A percentile compares a stretch with the other conserved stretches of the same genome.
Evolutionary conservation across 2,329 filamentous ascomycete genomes (phyloP).

Genomic region (Aspergillus sp.): DNA sequence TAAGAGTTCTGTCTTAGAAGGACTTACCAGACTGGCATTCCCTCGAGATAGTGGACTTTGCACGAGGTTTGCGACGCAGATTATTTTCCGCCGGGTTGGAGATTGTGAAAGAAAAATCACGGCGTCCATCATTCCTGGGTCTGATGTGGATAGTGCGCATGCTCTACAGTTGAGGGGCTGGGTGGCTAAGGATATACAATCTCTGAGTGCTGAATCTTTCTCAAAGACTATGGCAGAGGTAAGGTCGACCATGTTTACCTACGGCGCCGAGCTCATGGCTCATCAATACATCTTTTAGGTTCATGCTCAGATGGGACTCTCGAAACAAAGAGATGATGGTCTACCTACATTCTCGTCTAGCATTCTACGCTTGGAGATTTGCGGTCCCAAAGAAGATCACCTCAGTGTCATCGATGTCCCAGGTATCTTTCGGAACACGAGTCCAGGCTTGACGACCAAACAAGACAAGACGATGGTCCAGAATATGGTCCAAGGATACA

Average conservation of each 20-base stretch:
- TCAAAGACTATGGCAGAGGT: background rate
- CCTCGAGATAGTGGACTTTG: conserved; percentile 22
- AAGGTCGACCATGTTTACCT: background rate
- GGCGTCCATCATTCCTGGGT: background rate
- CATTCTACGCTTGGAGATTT: conserved; percentile 36
- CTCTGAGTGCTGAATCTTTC: too few species aligned
- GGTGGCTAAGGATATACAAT: too few species aligned
- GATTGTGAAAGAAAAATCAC: background rate
- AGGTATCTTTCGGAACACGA: conserved; percentile 35
- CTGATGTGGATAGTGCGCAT: background rate
- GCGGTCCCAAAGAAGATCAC: conserved; percentile 32
- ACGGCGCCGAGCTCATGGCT: too few species aligned
- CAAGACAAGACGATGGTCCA: conserved; percentile 29
- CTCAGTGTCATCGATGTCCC: conserved; percentile 42
- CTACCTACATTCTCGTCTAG: conserved; percentile 12
- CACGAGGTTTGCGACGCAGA: conserved; percentile 26
- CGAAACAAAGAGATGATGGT: background rate
- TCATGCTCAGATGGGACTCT: background rate
- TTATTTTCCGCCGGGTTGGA: conserved; percentile 17
- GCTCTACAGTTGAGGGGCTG: too few species aligned
- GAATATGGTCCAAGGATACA: conserved; percentile 32
- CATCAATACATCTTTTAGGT: background rate
- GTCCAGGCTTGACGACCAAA: conserved; percentile 25
- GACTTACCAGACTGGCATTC: conserved; percentile 22
- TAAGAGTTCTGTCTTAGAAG: conserved; percentile 26